Conservation (phyloP, 2,329 filamentous ascomycete species). For the Aaosphaeria arxii region DNA sequence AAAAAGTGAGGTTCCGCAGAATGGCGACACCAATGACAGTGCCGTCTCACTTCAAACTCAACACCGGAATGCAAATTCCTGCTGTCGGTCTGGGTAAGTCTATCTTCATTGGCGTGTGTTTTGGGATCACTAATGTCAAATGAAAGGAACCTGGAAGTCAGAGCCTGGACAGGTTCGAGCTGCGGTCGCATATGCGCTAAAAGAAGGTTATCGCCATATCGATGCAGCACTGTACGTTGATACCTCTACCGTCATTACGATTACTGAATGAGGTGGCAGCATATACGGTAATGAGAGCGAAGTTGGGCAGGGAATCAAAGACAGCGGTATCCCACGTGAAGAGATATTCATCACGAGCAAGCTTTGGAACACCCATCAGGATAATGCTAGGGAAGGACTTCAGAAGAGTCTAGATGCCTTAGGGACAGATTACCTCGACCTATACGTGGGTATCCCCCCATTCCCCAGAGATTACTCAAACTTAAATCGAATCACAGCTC, state of each 20-base stretch:
- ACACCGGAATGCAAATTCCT: constrained; percentile 72
- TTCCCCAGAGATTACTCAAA: background rate
- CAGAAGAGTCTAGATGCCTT: constrained; percentile 70
- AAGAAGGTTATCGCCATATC: background rate
- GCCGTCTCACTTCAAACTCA: constrained; percentile 44
- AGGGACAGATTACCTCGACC: constrained; percentile 79
- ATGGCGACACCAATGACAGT: constrained; percentile 6
- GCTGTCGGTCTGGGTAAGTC: constrained; percentile 66
- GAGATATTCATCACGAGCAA: constrained; percentile 57
- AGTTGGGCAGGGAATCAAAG: constrained; percentile 7
- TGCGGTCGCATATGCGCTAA: background rate
- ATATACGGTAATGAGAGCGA: constrained; percentile 3
- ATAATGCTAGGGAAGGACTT: constrained; percentile 63
- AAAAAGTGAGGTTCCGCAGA: too few species aligned
- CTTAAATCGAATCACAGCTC: constrained; percentile 40
- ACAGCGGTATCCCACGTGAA: constrained; percentile 28
- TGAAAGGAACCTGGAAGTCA: background rate
- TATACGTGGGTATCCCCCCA: constrained; percentile 48
- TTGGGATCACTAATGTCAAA: background rate
- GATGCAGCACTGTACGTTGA: too few species aligned
- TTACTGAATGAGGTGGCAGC: background rate
- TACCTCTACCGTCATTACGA: background rate
- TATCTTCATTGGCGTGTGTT: background rate
- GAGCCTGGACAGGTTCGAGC: background rate
- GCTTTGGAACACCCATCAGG: constrained; percentile 86